Conservation (phyloP, 2,329 filamentous ascomycete species). For the Diaporthe helianthi region DNA sequence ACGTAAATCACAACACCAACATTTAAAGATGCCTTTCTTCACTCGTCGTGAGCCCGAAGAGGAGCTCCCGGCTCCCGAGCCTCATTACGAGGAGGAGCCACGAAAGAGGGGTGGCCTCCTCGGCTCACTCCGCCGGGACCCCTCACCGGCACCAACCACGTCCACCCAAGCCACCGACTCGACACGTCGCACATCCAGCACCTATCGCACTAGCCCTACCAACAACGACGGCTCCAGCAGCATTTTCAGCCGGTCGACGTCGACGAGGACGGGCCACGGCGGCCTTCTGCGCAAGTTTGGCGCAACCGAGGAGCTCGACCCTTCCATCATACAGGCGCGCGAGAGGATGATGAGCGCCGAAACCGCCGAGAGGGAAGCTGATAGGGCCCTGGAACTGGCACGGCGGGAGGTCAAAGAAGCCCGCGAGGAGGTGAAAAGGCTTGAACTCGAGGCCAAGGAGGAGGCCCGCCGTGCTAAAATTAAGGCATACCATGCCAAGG, state of each 20-base stretch:
- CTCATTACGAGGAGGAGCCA: constrained; percentile 39
- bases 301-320: constrained; percentile 60
- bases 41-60: constrained; percentile 42
- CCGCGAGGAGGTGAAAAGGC: constrained; percentile 65
- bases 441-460: constrained; percentile 71
- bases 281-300: constrained; percentile 55
- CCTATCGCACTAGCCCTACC: constrained; percentile 34
- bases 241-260: constrained; percentile 41
- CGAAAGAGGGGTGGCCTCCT: constrained; percentile 47
- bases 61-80: constrained; percentile 44
- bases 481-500: constrained; percentile 70
- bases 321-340: constrained; percentile 65
- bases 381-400: constrained; percentile 66
- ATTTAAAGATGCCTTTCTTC: constrained; percentile 47
- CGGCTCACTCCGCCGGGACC: constrained; percentile 40
- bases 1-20: constrained; percentile 31
- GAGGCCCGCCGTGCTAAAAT: constrained; percentile 71
- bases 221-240: constrained; percentile 39
- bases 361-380: constrained; percentile 68
- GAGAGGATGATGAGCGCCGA: constrained; percentile 70
- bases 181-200: constrained; percentile 17
- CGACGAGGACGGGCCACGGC: constrained; percentile 43
- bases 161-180: constrained; percentile 37
- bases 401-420: constrained; percentile 65
- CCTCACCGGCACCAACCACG: constrained; percentile 40